Evolutionary conservation across 208 protist species (phyloP).

Genomic region (Leishmania major): DNA sequence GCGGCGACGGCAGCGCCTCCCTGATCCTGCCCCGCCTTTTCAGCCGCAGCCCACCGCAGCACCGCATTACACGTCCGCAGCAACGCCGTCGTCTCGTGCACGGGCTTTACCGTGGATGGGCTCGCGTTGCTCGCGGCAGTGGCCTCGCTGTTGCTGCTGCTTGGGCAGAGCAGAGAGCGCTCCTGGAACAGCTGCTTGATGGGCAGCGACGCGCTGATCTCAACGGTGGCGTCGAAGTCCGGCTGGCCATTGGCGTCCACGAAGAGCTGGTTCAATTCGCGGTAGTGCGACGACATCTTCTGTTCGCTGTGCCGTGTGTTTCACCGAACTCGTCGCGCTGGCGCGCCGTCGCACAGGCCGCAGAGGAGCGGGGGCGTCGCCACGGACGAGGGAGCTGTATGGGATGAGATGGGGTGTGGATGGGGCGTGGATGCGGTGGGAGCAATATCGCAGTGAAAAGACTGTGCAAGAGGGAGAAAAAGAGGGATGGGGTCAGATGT

Average conservation of each 20-base stretch:
- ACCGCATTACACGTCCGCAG: slow-evolving; percentile 34
- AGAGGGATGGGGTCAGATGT: slow-evolving; percentile 1
- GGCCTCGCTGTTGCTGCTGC: slow-evolving; percentile 8
- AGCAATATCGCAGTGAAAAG: not conserved
- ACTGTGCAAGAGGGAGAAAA: not conserved
- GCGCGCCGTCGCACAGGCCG: not conserved
- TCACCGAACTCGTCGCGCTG: not conserved
- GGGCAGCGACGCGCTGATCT: slow-evolving; percentile 46
- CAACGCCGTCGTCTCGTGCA: slow-evolving; percentile 35
- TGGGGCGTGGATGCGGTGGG: not conserved
- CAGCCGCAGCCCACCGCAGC: slow-evolving; percentile 33
- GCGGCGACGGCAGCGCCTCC: slow-evolving; percentile 29
- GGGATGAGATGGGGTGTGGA: not conserved
- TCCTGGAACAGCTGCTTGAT: slow-evolving; percentile 60
- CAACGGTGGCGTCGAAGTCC: slow-evolving; percentile 55
- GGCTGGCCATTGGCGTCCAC: slow-evolving; percentile 40
- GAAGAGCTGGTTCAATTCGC: slow-evolving; percentile 53
- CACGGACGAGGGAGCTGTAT: not conserved
- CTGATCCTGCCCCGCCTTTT: not conserved
- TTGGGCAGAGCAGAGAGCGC: slow-evolving; percentile 34
- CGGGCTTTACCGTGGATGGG: slow-evolving; percentile 23
- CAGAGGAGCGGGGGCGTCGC: not conserved
- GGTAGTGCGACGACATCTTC: slow-evolving; percentile 62
- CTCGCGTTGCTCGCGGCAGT: slow-evolving; percentile 10
- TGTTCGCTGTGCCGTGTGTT: not conserved